Conservation (phyloP, 2,329 filamentous ascomycete genomes). For the Aureobasidium sp. region DNA sequence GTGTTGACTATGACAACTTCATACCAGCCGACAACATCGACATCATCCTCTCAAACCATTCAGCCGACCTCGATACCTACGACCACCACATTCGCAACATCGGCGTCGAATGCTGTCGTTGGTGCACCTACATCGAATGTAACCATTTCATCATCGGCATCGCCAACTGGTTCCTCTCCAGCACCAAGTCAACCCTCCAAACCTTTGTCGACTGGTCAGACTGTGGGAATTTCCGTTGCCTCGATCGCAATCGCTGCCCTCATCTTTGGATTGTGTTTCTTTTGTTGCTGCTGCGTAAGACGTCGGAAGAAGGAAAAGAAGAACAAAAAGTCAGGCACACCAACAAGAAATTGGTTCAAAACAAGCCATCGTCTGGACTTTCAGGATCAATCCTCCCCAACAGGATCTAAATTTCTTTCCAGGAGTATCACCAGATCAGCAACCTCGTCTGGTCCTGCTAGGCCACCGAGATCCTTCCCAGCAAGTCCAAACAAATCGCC, state of each 20-base stretch:
- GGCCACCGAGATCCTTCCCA: slow-evolving; percentile 15
- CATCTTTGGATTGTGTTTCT: slow-evolving; percentile 20
- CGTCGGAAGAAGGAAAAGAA: slow-evolving; percentile 12
- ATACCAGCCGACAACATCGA: neutral
- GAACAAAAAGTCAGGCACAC: neutral
- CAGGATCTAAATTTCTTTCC: slow-evolving; percentile 20
- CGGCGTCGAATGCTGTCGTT: neutral
- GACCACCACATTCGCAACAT: neutral
- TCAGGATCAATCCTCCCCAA: slow-evolving; percentile 26
- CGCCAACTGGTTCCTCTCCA: neutral
- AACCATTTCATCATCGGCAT: neutral
- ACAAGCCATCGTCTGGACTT: slow-evolving; percentile 28
- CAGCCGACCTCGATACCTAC: neutral
- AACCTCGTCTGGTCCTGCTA: neutral
- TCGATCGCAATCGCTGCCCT: slow-evolving; percentile 25
- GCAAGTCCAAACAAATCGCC: neutral
- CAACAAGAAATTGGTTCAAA: slow-evolving; percentile 13
- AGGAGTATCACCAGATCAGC: slow-evolving; percentile 16
- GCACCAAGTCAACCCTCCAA: neutral
- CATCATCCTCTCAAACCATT: neutral
- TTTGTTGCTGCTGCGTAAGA: slow-evolving; percentile 16
- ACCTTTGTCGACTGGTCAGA: slow-evolving; percentile 26
- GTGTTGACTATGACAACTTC: slow-evolving; percentile 20
- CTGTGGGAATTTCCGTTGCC: slow-evolving; percentile 28
- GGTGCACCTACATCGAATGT: neutral